Conservation (phyloP, 176 grass and related monocot genomes). For the Themeda triandra region DNA sequence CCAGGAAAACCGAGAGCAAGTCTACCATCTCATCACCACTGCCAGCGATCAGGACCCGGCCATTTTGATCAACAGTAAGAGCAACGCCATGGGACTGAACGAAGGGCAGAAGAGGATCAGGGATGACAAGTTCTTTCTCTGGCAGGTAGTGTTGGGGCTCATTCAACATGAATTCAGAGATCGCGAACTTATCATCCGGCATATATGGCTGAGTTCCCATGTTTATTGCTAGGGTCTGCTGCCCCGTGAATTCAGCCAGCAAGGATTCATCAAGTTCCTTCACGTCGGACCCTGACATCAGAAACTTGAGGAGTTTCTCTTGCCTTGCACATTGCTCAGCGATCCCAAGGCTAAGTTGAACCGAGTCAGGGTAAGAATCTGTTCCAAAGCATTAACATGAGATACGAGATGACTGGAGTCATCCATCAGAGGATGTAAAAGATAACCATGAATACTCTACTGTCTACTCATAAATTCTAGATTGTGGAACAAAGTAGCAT, state of each 20-base stretch:
- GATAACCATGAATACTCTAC: not conserved
- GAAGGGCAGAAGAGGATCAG: constrained; percentile 52
- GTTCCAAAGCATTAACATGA: constrained; percentile 15
- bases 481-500: not conserved
- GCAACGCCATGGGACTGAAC: constrained; percentile 30
- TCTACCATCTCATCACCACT: constrained; percentile 57
- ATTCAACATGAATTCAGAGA: constrained; percentile 46
- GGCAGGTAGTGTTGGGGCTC: constrained; percentile 42
- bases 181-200: constrained; percentile 44
- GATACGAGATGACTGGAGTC: not conserved
- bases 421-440: not conserved
- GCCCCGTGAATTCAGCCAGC: constrained; percentile 49
- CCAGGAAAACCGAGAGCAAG: constrained; percentile 46
- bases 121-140: constrained; percentile 45
- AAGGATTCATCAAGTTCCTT: constrained; percentile 47
- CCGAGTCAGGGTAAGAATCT: constrained; percentile 54
- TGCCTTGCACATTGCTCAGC: constrained; percentile 64
- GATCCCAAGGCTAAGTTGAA: constrained; percentile 69
- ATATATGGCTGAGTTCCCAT: constrained; percentile 36
- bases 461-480: not conserved
- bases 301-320: constrained; percentile 73
- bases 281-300: constrained; percentile 52
- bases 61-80: constrained; percentile 43
- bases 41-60: constrained; percentile 53
- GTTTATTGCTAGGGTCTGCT: constrained; percentile 35